Base-by-base conservation (phyloP, 306 rosid species). In the Inga oerstediana region DNA sequence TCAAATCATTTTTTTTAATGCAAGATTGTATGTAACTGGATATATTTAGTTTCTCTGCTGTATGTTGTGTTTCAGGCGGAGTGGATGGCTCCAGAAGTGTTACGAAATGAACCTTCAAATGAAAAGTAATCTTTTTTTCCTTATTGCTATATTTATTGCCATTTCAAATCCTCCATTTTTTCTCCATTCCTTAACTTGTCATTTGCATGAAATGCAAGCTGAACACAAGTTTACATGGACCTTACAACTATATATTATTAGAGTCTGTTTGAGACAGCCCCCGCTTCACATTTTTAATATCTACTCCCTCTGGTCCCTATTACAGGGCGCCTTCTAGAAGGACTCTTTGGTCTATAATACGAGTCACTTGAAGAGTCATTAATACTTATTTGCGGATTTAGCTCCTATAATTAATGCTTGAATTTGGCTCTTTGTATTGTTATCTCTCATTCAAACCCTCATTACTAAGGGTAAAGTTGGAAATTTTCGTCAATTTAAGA, bases 51-150 rank as follows among this genome's bases (percentile, higher is more conserved):
- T 79, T 86, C 75, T 71, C 59, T 82, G 12, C 77, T 86, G 81
- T 86, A 35, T 73, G 72, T 4, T 61, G 58, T 84, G 74, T 82
- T 86, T 89, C 91, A 97, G 99, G 99, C 99, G 34, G 99, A 97
- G 91, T 97, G 98, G 99, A 97, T 97, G 99, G 99, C 99, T 81
- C 99, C 99, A 8, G 99, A 97, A 90, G 99, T 97, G 64, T 87
- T 97, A 82, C 87, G 99, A 86, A 97, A 94, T 74, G 99, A 97
- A 88, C 99, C 95, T 82, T 91, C 98, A 44, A 86, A 97, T 89
- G 99, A 97, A 86, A 97, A 97, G 99, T 97, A 90, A 85, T 90
- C 73, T 77, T 73, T 73, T 73, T 44, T 44, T 59, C 75, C 51
- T 58, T 82, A 48, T 67, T 22, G 32, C 32, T 82, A 58, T 19